Percentiles rank a stretch among this genome's conserved stretches.
These are phyloP conservation scores for Suhomyces atakaporum DNA, from an alignment of 1,139 yeast genomes.

Conservation along the genomic window DNA sequence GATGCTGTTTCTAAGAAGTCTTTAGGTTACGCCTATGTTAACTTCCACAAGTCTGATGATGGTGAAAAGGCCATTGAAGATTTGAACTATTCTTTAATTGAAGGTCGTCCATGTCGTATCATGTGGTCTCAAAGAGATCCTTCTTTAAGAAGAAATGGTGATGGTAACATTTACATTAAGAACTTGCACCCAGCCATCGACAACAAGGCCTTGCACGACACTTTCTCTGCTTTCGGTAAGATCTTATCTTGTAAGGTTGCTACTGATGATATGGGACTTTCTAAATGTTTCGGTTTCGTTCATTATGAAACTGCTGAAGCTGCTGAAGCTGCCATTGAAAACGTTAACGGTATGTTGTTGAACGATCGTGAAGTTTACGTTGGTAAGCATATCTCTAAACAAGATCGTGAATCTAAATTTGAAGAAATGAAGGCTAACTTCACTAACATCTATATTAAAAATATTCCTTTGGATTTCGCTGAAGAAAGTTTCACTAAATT, in stretches of 20 bases:
- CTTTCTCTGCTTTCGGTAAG: constrained; percentile 95
- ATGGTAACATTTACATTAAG: constrained; percentile 96
- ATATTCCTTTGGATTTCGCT: constrained; percentile 70
- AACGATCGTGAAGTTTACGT: constrained; percentile 96
- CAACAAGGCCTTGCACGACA: constrained; percentile 98
- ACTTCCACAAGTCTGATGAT: constrained; percentile 86
- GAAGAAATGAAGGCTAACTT: constrained; percentile 91
- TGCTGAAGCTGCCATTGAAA: constrained; percentile 94
- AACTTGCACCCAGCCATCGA: constrained; percentile 98
- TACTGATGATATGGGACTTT: constrained; percentile 86
- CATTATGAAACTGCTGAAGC: constrained; percentile 94
- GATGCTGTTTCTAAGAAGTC: constrained; percentile 97
- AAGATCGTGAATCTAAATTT: constrained; percentile 93
- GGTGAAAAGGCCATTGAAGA: constrained; percentile 96
- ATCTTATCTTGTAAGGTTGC: constrained; percentile 98
- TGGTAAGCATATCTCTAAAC: constrained; percentile 90
- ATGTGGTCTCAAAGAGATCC: constrained; percentile 99
- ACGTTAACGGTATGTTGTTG: constrained; percentile 97
- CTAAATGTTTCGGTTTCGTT: constrained; percentile 97
- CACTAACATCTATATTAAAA: constrained; percentile 95
- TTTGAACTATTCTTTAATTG: constrained; percentile 89
- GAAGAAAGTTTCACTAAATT: constrained; percentile 75
- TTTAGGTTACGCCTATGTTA: constrained; percentile 97
- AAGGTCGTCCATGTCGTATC: constrained; percentile 98
- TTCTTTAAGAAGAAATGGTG: constrained; percentile 90